Evolutionary conservation across 2,329 filamentous ascomycete genomes (phyloP).

Genomic region (Diplodia mutila): DNA sequence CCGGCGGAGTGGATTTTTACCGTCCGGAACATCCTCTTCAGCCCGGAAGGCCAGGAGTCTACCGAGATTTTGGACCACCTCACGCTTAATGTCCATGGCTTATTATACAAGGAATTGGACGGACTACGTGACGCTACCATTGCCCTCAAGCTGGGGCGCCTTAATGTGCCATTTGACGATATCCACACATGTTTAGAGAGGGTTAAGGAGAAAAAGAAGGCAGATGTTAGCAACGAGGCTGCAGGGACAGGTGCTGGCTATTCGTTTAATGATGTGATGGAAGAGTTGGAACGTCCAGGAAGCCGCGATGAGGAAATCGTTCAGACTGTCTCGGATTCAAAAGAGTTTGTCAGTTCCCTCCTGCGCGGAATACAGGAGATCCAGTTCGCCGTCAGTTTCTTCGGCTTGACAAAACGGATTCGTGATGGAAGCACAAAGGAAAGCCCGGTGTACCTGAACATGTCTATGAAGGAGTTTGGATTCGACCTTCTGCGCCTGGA

Average conservation of each 20-base stretch:
- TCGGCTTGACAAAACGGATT: constrained; percentile 82
- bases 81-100: constrained; percentile 87
- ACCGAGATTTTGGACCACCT: constrained; percentile 87
- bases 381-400: constrained; percentile 90
- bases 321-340: constrained; percentile 85
- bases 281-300: constrained; percentile 72
- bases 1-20: constrained; percentile 95
- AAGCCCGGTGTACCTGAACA: constrained; percentile 73
- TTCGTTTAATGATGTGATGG: constrained; percentile 72
- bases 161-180: constrained; percentile 91
- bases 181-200: constrained; percentile 65
- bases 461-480: constrained; percentile 95
- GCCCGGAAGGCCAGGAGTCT: constrained; percentile 79
- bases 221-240: constrained; percentile 31
- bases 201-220: constrained; percentile 52
- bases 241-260: constrained; percentile 55
- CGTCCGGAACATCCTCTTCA: constrained; percentile 84
- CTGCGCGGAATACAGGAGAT: constrained; percentile 93
- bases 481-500: constrained; percentile 91
- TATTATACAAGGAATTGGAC: constrained; percentile 81
- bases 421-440: constrained; percentile 68
- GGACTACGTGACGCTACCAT: constrained; percentile 89
- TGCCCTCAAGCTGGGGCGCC: constrained; percentile 83
- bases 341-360: constrained; percentile 88
- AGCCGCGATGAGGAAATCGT: constrained; percentile 70